Conservation (phyloP, 139 green algal species). For the Chlamydomonas sp. region DNA sequence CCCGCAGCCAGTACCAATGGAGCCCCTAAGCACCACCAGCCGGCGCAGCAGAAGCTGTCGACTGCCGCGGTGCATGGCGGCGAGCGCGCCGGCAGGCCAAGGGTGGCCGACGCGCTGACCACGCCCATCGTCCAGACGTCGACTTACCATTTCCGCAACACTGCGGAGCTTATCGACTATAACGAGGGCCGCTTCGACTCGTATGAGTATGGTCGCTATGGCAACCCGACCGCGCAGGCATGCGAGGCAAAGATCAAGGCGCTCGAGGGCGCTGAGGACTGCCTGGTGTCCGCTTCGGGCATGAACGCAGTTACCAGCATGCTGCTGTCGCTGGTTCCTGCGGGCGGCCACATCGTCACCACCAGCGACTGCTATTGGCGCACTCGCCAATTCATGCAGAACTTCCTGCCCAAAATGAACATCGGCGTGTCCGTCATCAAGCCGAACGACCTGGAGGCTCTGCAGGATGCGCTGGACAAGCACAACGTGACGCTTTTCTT, state of each 20-base stretch:
- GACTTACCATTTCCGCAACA: slow-evolving; percentile 89
- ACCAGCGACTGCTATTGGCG: slow-evolving; percentile 99
- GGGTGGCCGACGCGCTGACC: slow-evolving; percentile 92
- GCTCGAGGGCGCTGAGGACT: slow-evolving; percentile 98
- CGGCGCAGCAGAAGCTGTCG: not conserved
- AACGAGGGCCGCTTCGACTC: slow-evolving; percentile 93
- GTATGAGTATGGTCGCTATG: slow-evolving; percentile 97
- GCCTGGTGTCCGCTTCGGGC: slow-evolving; percentile 89
- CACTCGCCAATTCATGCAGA: slow-evolving; percentile 97
- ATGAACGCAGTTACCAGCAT: slow-evolving; percentile 99
- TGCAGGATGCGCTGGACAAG: slow-evolving; percentile 79
- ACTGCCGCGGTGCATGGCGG: slow-evolving; percentile 57
- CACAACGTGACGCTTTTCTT: slow-evolving; percentile 93
- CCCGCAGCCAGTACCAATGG: not conserved
- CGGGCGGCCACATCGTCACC: slow-evolving; percentile 97
- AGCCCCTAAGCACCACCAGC: not conserved
- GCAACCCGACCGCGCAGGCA: slow-evolving; percentile 94
- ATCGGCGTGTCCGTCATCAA: slow-evolving; percentile 93
- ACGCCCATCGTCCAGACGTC: slow-evolving; percentile 98
- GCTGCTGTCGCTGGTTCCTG: slow-evolving; percentile 97
- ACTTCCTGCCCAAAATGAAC: slow-evolving; percentile 95
- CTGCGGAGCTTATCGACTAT: slow-evolving; percentile 95
- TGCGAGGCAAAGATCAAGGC: slow-evolving; percentile 95
- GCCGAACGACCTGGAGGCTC: slow-evolving; percentile 87
- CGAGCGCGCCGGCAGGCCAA: slow-evolving; percentile 85